Conservation (phyloP, 208 protist species). For the Crithidia brevicula region DNA sequence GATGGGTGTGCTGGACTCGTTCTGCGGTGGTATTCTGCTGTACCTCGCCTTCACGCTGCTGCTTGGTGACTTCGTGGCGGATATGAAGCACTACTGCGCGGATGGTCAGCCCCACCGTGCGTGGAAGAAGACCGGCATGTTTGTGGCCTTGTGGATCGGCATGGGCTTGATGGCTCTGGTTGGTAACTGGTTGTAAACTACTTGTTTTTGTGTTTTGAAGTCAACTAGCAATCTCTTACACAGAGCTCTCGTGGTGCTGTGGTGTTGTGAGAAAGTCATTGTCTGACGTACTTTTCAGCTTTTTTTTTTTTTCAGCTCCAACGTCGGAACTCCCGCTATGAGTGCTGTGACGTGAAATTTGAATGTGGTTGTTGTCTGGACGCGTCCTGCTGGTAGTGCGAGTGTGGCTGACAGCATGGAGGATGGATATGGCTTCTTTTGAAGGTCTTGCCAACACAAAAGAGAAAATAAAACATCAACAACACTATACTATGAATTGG, state of each 20-base stretch:
- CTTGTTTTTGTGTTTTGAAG: not conserved
- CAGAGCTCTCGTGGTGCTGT: not conserved
- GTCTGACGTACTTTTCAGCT: not conserved
- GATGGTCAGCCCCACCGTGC: not conserved
- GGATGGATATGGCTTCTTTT: no score
- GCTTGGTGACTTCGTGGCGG: conserved; percentile 44
- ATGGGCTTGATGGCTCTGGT: conserved; percentile 47
- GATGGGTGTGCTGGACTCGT: conserved; percentile 33
- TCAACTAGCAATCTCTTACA: not conserved
- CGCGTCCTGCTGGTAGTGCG: no score
- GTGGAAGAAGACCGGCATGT: conserved; percentile 27
- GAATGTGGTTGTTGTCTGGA: not conserved
- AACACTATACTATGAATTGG: no score
- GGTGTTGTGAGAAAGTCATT: no score
- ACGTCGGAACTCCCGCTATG: not conserved
- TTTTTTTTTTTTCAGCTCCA: not conserved
- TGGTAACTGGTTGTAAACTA: conserved; percentile 43
- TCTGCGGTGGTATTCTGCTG: conserved; percentile 57
- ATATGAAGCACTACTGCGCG: conserved; percentile 21
- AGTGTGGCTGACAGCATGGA: no score
- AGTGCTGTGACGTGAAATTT: not conserved
- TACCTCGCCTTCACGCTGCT: conserved; percentile 60
- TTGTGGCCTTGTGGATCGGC: conserved; percentile 35
- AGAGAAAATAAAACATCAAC: no score
- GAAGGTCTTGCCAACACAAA: no score